Evolutionary conservation across 2,329 filamentous ascomycete species (phyloP).

Genomic region (Aureobasidium sp.): DNA sequence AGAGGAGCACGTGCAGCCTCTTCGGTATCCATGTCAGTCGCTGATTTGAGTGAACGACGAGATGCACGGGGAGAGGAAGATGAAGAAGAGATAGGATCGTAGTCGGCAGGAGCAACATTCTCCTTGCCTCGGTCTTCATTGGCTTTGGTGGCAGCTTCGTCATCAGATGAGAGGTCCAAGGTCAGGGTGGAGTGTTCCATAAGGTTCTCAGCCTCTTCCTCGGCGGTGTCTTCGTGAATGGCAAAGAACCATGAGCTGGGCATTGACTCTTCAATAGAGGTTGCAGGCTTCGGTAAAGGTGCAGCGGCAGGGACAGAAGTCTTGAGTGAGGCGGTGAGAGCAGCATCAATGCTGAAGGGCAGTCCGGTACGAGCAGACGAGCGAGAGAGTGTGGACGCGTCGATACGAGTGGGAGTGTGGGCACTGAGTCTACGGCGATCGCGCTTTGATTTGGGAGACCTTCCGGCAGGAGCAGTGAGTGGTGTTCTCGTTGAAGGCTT

Average conservation of each 20-base stretch:
- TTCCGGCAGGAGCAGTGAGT: constrained; percentile 62
- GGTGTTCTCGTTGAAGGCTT: constrained; percentile 39
- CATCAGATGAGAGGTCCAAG: constrained; percentile 84
- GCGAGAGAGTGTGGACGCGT: constrained; percentile 57
- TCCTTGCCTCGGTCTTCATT: constrained; percentile 73
- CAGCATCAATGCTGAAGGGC: constrained; percentile 80
- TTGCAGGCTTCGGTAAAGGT: constrained; percentile 31
- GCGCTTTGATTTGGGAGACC: constrained; percentile 69
- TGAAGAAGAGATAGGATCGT: constrained; percentile 19
- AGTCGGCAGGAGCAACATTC: constrained; percentile 69
- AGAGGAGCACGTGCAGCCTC: constrained; percentile 25
- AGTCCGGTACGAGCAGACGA: constrained; percentile 40
- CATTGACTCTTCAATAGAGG: constrained; percentile 51
- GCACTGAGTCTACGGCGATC: constrained; percentile 62
- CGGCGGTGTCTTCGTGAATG: constrained; percentile 85
- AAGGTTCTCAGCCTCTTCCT: constrained; percentile 85
- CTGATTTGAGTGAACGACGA: not conserved
- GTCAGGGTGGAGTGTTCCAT: constrained; percentile 85
- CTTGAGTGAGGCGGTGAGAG: constrained; percentile 68
- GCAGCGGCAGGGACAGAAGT: constrained; percentile 34
- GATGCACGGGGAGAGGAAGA: not conserved
- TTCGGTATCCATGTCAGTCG: constrained; percentile 30
- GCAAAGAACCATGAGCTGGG: constrained; percentile 75
- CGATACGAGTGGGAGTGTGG: constrained; percentile 53
- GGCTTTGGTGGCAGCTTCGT: constrained; percentile 55